These are phyloP conservation scores for Pseudohalonectria lignicola DNA, from an alignment of 2,329 filamentous ascomycete genomes.

Conservation along the genomic window DNA sequence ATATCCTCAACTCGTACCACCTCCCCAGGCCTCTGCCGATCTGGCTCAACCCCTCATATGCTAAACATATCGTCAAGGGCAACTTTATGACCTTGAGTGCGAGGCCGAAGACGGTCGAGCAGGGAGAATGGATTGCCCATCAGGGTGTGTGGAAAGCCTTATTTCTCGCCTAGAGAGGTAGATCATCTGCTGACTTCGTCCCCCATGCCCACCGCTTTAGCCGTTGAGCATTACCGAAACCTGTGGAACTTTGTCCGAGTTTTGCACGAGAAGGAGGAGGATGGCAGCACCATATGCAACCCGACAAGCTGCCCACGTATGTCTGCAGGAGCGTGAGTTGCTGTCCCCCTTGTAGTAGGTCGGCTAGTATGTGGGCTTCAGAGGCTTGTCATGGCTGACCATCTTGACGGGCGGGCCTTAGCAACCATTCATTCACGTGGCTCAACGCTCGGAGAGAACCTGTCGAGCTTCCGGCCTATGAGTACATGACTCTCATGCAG, in stretches of 20 bases:
- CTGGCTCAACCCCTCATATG: conserved; percentile 65
- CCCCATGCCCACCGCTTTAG: conserved; percentile 29
- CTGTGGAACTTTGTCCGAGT: conserved; percentile 83
- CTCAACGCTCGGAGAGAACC: conserved; percentile 79
- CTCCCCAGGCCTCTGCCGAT: conserved; percentile 57
- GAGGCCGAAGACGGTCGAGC: conserved; percentile 84
- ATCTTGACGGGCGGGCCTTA: too few relatives aligned
- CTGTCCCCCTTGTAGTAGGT: background rate
- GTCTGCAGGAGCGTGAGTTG: conserved; percentile 84
- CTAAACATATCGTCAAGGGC: conserved; percentile 85
- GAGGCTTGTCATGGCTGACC: too few relatives aligned
- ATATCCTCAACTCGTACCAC: conserved; percentile 48
- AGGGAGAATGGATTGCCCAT: conserved; percentile 92
- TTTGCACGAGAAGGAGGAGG: conserved; percentile 75
- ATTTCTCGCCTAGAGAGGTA: too few relatives aligned
- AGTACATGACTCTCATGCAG: conserved; percentile 93
- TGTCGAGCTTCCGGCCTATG: conserved; percentile 81
- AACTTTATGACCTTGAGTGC: conserved; percentile 96
- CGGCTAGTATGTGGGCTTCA: too few relatives aligned
- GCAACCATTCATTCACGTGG: conserved; percentile 95
- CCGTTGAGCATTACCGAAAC: conserved; percentile 85
- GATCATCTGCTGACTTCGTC: conserved; percentile 7
- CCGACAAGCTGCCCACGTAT: conserved; percentile 75
- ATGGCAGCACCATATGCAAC: conserved; percentile 73
- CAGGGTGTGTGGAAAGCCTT: conserved; percentile 63